These are phyloP conservation scores for Amylocystis lapponica DNA, from an alignment of 768 basidiomycete genomes.

Conservation along the genomic window DNA sequence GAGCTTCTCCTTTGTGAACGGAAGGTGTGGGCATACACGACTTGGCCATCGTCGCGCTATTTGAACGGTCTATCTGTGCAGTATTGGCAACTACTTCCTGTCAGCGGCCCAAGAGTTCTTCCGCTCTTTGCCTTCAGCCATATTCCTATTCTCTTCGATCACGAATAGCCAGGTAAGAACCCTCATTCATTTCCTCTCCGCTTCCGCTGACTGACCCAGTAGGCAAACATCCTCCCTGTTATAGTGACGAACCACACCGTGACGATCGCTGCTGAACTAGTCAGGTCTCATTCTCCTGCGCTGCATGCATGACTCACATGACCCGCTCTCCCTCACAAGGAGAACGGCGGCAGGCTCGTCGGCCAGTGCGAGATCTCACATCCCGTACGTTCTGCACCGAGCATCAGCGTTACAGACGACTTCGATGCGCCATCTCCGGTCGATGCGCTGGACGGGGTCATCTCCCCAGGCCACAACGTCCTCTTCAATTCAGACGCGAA, in stretches of 20 bases:
- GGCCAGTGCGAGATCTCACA: conserved; percentile 95
- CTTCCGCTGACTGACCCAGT: conserved; percentile 12
- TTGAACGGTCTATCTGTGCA: too few relatives aligned
- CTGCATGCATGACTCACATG: not conserved
- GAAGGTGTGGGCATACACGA: too few relatives aligned
- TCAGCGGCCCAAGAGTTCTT: conserved; percentile 88
- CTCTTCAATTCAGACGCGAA: conserved; percentile 57
- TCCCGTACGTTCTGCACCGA: conserved; percentile 41
- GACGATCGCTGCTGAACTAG: conserved; percentile 90
- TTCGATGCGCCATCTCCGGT: conserved; percentile 40
- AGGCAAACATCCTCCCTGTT: conserved; percentile 81
- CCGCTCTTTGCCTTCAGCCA: conserved; percentile 86
- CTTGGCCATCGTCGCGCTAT: not conserved
- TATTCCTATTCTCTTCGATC: conserved; percentile 90
- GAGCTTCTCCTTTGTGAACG: conserved; percentile 90
- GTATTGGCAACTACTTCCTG: conserved; percentile 88
- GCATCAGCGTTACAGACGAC: conserved; percentile 25
- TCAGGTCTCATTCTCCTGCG: conserved; percentile 23
- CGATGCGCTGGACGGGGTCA: conserved; percentile 48
- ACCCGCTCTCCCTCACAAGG: conserved; percentile 33
- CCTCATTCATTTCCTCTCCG: not conserved
- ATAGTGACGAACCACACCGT: conserved; percentile 93
- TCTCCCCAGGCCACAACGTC: conserved; percentile 50
- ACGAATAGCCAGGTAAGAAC: conserved; percentile 60
- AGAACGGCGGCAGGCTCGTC: conserved; percentile 70